These are phyloP conservation scores for Metarhizium guizhouense DNA, from an alignment of 2,329 filamentous ascomycete species.

Conservation along the genomic window DNA sequence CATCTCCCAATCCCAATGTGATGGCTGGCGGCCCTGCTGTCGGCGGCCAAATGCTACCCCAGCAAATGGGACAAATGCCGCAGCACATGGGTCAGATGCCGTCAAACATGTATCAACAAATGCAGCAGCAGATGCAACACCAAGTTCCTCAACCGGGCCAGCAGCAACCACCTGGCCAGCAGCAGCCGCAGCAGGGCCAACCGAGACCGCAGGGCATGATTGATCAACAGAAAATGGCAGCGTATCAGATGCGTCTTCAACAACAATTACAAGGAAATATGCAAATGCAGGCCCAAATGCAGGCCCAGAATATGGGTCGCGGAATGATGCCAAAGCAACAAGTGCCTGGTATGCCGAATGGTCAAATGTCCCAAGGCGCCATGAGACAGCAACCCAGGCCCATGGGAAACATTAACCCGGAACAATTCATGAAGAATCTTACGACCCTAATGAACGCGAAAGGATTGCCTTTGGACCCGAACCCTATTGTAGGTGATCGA, in stretches of 20 bases:
- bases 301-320: constrained; percentile 33
- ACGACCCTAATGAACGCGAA: constrained; percentile 68
- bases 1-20: constrained; percentile 44
- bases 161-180: constrained; percentile 43
- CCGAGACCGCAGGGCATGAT: constrained; percentile 28
- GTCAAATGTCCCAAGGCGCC: constrained; percentile 41
- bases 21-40: constrained; percentile 26
- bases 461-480: constrained; percentile 63
- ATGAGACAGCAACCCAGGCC: constrained; percentile 42
- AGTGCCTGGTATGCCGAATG: constrained; percentile 41
- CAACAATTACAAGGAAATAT: constrained; percentile 57
- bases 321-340: constrained; percentile 46
- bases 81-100: constrained; percentile 40
- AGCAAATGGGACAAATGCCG: constrained; percentile 39
- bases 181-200: constrained; percentile 32
- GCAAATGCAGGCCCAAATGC: constrained; percentile 44
- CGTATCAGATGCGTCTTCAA: constrained; percentile 79
- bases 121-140: constrained; percentile 32
- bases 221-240: constrained; percentile 64
- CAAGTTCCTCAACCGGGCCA: constrained; percentile 51
- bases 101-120: constrained; percentile 30
- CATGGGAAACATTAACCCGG: constrained; percentile 41
- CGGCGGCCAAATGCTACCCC: constrained; percentile 43
- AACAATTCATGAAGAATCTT: constrained; percentile 69
- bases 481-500: constrained; percentile 65